These are phyloP conservation scores for Naganishia randhawae DNA, from an alignment of 768 basidiomycete genomes.

Conservation along the genomic window DNA sequence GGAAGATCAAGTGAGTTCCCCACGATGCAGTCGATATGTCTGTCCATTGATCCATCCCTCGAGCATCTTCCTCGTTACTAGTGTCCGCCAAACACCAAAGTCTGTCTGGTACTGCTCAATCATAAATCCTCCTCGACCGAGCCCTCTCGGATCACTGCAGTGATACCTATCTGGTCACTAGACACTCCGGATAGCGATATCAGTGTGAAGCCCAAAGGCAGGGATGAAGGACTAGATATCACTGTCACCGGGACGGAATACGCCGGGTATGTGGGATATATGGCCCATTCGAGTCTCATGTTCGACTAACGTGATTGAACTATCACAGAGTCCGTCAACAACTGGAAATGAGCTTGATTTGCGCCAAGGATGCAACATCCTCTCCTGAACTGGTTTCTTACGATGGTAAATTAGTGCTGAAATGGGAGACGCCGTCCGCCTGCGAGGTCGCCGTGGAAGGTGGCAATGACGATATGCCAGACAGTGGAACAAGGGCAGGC, in stretches of 20 bases:
- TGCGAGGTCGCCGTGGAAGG: conserved; percentile 35
- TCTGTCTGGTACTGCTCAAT: conserved; percentile 47
- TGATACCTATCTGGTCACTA: conserved; percentile 47
- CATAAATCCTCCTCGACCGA: conserved; percentile 40
- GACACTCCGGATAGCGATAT: conserved; percentile 36
- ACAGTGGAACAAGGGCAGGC: neutral
- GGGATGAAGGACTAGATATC: conserved; percentile 43
- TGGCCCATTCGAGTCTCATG: neutral
- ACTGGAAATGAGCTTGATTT: conserved; percentile 45
- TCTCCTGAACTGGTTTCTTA: conserved; percentile 43
- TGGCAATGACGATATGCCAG: neutral
- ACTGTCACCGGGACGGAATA: conserved; percentile 45
- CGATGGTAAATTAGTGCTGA: conserved; percentile 38
- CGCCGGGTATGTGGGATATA: conserved; percentile 41
- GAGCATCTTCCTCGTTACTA: conserved; percentile 19
- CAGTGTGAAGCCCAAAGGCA: conserved; percentile 33
- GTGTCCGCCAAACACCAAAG: conserved; percentile 46
- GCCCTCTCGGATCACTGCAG: conserved; percentile 42
- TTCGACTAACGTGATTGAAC: neutral
- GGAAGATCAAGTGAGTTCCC: conserved; percentile 49
- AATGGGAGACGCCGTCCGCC: conserved; percentile 47
- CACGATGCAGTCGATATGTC: neutral
- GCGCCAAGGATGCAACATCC: conserved; percentile 33
- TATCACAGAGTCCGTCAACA: conserved; percentile 35
- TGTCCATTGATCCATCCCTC: neutral